Evolutionary conservation across 495 filamentous ascomycete genomes (phyloP).

Genomic region (Tuber indicum): DNA sequence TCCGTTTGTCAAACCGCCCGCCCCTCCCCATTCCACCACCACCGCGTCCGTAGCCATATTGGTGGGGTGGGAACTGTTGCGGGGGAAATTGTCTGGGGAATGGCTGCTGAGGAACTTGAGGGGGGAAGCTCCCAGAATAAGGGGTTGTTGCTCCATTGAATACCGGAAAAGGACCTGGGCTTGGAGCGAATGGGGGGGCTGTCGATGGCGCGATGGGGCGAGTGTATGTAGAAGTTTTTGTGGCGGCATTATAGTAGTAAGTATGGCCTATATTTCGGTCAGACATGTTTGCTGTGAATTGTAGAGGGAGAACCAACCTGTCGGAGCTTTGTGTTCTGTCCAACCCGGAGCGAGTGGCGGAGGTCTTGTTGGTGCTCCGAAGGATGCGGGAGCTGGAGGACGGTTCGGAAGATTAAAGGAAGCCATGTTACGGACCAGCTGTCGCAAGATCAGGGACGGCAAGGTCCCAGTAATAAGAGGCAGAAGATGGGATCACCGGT

Average conservation of each 20-base stretch:
- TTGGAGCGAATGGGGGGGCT: conserved; percentile 40
- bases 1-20: conserved; percentile 40
- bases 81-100: conserved; percentile 46
- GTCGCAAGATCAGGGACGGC: neutral
- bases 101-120: conserved; percentile 42
- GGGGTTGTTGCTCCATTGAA: conserved; percentile 32
- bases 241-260: conserved; percentile 84
- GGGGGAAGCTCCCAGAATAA: conserved; percentile 41
- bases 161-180: conserved; percentile 32
- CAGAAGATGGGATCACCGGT: neutral
- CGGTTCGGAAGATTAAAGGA: conserved; percentile 29
- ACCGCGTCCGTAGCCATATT: conserved; percentile 30
- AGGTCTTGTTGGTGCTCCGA: conserved; percentile 10
- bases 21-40: conserved; percentile 44
- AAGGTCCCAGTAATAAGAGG: neutral
- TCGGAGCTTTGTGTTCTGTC: conserved; percentile 88
- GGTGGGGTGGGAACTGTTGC: conserved; percentile 35
- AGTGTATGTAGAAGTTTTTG: conserved; percentile 81
- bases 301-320: conserved; percentile 49
- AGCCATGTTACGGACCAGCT: conserved; percentile 10
- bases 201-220: conserved; percentile 51
- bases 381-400: conserved; percentile 17
- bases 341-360: conserved; percentile 68
- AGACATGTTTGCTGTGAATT: conserved; percentile 9
- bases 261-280: conserved; percentile 55